Base-by-base conservation (phyloP, 306 rosid genomes). In the Albizia julibrissin region DNA sequence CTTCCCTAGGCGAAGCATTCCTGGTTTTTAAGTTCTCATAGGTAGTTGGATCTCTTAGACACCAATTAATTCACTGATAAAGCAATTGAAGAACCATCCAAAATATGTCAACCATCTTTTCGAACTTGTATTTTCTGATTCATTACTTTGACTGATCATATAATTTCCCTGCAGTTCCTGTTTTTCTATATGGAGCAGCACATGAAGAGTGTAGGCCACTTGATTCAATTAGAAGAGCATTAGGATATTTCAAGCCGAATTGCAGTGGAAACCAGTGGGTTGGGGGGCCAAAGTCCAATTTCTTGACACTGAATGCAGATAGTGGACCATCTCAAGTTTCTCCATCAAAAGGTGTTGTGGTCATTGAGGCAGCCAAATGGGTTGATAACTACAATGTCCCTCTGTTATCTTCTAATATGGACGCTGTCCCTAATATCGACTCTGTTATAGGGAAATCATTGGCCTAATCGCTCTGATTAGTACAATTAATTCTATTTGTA, bases 201-300 rank as follows among this genome's bases (percentile, higher is more conserved):
- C 92, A 92, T 80, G 93, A 91, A 82, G 96, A 91, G 67, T 89
- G 91, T 61, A 89, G 89, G 84, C 88, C 85, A 42, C 96, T 93
- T 44, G 97, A 90, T 72, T 79, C 89, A 54, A 85, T 95, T 83
- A 83, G 97, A 92, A 89, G 98, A 87, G 85, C 58, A 52, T 82
- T 93, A 64, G 98, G 97, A 43, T 95, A 93, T 76, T 93, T 95
- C 87, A 95, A 87, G 81, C 96, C 99, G n/a, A 95, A 89, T 82
- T 86, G 89, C 24, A 62, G 74, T 1, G 95, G 86, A 70, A 85
- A 84, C 74, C 90, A 84, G 61, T 93, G 99, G 99, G 78, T 61
- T 44, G 97, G 96, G 54, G 87, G 91, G 3, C 87, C 75, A 15
- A 83, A 85, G 61, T 76, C 87, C 9, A 85, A 88, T 65, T 49